Evolutionary conservation across 208 protist species (phyloP).

Genomic region (Leishmania major): DNA sequence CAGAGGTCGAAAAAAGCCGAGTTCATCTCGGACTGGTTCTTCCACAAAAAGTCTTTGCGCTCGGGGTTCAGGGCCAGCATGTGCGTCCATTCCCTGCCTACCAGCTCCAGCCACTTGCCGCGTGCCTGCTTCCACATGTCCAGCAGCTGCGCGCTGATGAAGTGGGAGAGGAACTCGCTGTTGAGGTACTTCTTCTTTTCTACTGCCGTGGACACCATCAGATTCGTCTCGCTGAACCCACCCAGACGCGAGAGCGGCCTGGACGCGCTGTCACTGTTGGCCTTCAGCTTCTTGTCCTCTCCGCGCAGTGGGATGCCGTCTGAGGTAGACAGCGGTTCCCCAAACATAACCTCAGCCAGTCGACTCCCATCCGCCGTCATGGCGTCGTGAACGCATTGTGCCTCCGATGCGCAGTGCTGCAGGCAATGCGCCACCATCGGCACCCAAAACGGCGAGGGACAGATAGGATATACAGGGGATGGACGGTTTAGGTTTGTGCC

Average conservation of each 20-base stretch:
- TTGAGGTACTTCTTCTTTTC: slow-evolving; percentile 58
- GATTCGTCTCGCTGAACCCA: slow-evolving; percentile 58
- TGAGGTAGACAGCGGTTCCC: slow-evolving; percentile 45
- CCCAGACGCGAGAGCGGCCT: slow-evolving; percentile 33
- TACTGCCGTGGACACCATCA: slow-evolving; percentile 31
- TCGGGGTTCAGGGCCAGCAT: slow-evolving; percentile 41
- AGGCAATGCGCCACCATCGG: slow-evolving; percentile 31
- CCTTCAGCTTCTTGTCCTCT: slow-evolving; percentile 42
- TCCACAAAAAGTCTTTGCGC: slow-evolving; percentile 79
- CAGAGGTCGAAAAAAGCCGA: slow-evolving; percentile 88
- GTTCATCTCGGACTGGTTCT: slow-evolving; percentile 85
- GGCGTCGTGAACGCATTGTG: slow-evolving; percentile 39
- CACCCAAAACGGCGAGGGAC: slow-evolving; percentile 61
- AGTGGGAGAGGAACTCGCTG: slow-evolving; percentile 34
- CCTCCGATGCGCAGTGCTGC: slow-evolving; percentile 32
- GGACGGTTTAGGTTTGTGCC: slow-evolving; percentile 67
- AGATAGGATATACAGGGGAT: slow-evolving; percentile 43
- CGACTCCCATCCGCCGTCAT: slow-evolving; percentile 18
- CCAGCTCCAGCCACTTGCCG: slow-evolving; percentile 59
- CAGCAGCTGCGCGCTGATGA: slow-evolving; percentile 49
- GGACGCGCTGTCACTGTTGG: slow-evolving; percentile 17
- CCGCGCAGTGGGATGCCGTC: slow-evolving; percentile 59
- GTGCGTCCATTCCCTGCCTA: slow-evolving; percentile 62
- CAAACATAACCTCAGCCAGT: slow-evolving; percentile 55
- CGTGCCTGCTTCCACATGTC: slow-evolving; percentile 68